A percentile compares a stretch with the other conserved stretches of the same genome.
Conservation (phyloP, 176 grass and related monocot species). For the Ampelocalamus luodianensis region DNA sequence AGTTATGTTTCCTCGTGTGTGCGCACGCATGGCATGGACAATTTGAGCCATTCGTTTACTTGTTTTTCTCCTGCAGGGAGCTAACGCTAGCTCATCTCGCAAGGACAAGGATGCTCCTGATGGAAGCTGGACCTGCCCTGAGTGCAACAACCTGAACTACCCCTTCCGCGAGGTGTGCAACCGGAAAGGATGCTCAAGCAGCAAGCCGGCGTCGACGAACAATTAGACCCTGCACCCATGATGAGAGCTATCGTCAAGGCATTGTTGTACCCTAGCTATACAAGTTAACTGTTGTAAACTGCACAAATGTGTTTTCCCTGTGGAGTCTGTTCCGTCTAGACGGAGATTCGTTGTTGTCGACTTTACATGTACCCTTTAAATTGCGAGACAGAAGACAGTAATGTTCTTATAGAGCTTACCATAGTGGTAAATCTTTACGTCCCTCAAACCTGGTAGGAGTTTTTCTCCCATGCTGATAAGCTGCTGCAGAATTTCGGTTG, state of each 20-base stretch:
- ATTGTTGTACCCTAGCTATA: slow-evolving; percentile 39
- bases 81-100: slow-evolving; percentile 21
- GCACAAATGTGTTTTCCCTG: slow-evolving; percentile 11
- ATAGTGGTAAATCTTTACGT: not conserved
- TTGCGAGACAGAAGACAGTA: not conserved
- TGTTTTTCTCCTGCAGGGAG: slow-evolving; percentile 28
- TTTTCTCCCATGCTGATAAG: not conserved
- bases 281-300: slow-evolving; percentile 36
- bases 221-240: slow-evolving; percentile 25
- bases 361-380: slow-evolving; percentile 12
- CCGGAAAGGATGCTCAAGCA: slow-evolving; percentile 74
- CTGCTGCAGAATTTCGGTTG: not conserved
- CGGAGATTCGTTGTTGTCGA: not conserved
- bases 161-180: slow-evolving; percentile 83
- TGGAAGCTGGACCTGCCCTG: slow-evolving; percentile 87
- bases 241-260: not conserved
- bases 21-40: not conserved
- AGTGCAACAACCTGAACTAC: slow-evolving; percentile 92
- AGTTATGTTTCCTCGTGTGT: not conserved
- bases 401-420: not conserved
- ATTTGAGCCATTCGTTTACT: not conserved
- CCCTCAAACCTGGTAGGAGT: not conserved
- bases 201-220: slow-evolving; percentile 45
- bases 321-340: not conserved
- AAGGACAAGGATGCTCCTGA: slow-evolving; percentile 78